A percentile compares a stretch with the other conserved stretches of the same genome.
Conservation (phyloP, 192 early-diverging fungal genomes). For the Dissophora globulifera region DNA sequence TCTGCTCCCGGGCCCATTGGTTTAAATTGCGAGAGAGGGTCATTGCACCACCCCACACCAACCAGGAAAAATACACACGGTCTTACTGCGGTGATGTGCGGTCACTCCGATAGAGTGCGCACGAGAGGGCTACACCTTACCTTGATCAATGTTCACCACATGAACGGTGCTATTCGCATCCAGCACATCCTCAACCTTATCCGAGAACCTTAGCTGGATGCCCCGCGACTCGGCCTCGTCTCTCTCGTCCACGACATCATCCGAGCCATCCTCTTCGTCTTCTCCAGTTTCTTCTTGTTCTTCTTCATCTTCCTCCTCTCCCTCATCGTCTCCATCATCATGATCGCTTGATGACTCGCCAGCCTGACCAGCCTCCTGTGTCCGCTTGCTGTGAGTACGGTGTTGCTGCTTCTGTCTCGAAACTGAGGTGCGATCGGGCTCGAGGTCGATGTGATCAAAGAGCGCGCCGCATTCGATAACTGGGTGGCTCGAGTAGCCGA, state of each 20-base stretch:
- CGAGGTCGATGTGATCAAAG: slow-evolving; percentile 48
- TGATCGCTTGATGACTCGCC: too few species aligned
- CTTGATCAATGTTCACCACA: slow-evolving; percentile 62
- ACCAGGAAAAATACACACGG: too few species aligned
- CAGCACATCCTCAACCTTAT: slow-evolving; percentile 63
- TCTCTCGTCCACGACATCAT: slow-evolving; percentile 9
- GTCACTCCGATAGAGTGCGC: too few species aligned
- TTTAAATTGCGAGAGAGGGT: too few species aligned
- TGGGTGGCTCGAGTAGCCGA: slow-evolving; percentile 32
- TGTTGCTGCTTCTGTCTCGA: not conserved
- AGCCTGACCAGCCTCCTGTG: not conserved
- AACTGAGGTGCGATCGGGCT: not conserved
- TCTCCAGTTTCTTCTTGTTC: not conserved
- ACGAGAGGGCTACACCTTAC: slow-evolving; percentile 12
- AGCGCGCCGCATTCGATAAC: slow-evolving; percentile 57
- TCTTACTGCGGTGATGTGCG: too few species aligned
- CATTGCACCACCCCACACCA: too few species aligned
- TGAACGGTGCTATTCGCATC: slow-evolving; percentile 61
- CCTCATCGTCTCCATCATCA: too few species aligned
- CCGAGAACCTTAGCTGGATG: slow-evolving; percentile 62
- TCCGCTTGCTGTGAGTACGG: not conserved
- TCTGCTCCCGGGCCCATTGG: too few species aligned
- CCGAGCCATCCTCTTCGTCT: not conserved
- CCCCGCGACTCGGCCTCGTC: slow-evolving; percentile 39
- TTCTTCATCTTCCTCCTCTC: not conserved